phyloP scores from a whole-genome alignment of 768 basidiomycete species.

The Lentinula lateritia region DNA sequence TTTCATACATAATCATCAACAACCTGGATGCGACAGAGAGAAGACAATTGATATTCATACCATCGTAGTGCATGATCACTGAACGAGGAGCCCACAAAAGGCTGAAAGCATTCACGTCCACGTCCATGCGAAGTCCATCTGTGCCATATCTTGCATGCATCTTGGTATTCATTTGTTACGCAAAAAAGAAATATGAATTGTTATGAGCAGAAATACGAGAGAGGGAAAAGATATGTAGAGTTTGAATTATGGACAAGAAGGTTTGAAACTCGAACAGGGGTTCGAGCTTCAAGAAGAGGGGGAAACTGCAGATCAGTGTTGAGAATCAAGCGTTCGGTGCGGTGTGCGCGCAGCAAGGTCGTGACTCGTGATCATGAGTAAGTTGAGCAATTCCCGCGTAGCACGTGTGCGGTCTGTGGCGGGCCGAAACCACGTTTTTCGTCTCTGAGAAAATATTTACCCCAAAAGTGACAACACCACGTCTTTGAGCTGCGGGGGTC shows the following conservation, averaged over 20 bases:
- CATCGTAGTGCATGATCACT: constrained; percentile 19
- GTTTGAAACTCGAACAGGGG: not conserved
- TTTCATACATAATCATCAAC: not conserved
- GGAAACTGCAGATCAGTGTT: too few species aligned
- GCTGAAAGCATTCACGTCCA: constrained; percentile 17
- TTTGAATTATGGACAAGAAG: not conserved
- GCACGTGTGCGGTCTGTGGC: not conserved
- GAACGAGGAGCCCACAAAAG: constrained; percentile 14
- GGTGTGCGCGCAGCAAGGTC: not conserved
- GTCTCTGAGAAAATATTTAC: too few species aligned
- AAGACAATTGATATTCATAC: constrained; percentile 8
- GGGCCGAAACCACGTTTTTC: too few species aligned
- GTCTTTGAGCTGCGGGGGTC: too few species aligned
- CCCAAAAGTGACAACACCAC: too few species aligned
- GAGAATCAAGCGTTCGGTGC: too few species aligned
- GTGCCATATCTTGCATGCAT: not conserved
- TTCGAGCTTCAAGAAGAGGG: not conserved
- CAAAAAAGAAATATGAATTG: not conserved
- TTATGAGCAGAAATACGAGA: too few species aligned
- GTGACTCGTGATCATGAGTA: not conserved
- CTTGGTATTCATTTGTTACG: not conserved
- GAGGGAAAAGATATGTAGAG: too few species aligned
- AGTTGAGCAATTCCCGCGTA: not conserved
- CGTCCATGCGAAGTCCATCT: not conserved
- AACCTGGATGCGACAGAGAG: not conserved